These are phyloP conservation scores for Herpetomonas tarakana DNA, from an alignment of 208 protist species.

Conservation along the genomic window DNA sequence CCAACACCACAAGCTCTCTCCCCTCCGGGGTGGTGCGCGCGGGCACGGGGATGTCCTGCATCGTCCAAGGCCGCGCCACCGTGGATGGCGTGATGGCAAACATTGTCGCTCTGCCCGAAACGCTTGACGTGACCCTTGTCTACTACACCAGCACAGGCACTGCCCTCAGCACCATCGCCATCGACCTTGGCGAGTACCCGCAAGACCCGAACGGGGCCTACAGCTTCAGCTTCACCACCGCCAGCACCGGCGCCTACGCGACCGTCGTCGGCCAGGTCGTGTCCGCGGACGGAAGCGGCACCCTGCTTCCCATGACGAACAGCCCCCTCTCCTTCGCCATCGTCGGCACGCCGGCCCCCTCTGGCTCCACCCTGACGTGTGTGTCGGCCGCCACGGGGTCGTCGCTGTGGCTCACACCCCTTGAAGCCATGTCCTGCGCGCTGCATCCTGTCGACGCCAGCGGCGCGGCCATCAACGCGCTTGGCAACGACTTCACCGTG, in stretches of 20 bases:
- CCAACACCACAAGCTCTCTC: constrained; percentile 5
- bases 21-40: constrained; percentile 42
- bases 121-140: constrained; percentile 34
- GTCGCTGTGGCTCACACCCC: constrained; percentile 45
- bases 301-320: constrained; percentile 37
- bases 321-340: constrained; percentile 64
- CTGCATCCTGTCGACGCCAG: constrained; percentile 33
- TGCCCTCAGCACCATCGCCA: constrained; percentile 9
- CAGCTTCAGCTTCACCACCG: constrained; percentile 34
- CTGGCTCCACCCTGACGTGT: constrained; percentile 38
- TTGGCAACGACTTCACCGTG: constrained; percentile 52
- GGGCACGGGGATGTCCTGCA: constrained; percentile 33
- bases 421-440: constrained; percentile 44
- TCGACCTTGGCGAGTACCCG: constrained; percentile 52
- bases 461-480: constrained; percentile 49
- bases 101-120: constrained; percentile 42
- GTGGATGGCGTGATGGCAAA: constrained; percentile 37
- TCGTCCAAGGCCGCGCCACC: constrained; percentile 44
- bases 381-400: constrained; percentile 39
- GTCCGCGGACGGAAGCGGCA: constrained; percentile 1
- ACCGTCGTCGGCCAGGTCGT: constrained; percentile 39
- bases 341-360: constrained; percentile 53
- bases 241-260: constrained; percentile 11
- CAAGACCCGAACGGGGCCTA: constrained; percentile 53
- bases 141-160: constrained; percentile 24